A percentile compares a stretch with the other conserved stretches of the same genome.
Conservation (phyloP, 2,329 filamentous ascomycete species). For the Colletotrichum echinochloae region DNA sequence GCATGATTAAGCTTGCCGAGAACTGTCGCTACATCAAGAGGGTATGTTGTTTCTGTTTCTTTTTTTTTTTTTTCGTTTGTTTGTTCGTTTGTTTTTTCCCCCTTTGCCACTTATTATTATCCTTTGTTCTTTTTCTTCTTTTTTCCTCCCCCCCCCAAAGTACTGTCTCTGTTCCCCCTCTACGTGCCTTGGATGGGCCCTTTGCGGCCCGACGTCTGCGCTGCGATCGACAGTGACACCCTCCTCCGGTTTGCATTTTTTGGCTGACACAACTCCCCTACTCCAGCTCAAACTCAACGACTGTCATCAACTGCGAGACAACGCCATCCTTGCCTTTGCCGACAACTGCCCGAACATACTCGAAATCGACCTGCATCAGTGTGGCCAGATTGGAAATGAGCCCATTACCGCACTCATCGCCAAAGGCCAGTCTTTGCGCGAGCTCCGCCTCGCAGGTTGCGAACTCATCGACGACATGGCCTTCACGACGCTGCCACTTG, state of each 20-base stretch:
- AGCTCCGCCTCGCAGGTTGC: conserved; percentile 89
- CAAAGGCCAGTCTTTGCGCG: conserved; percentile 85
- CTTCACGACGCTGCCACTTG: conserved; percentile 80
- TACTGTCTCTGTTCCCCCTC: not conserved
- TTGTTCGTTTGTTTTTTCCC: not conserved
- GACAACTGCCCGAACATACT: conserved; percentile 91
- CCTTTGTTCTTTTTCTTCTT: not conserved
- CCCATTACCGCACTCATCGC: conserved; percentile 85
- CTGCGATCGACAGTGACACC: not conserved
- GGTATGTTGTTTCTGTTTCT: conserved; percentile 61
- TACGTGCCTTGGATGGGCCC: not conserved
- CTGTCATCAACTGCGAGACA: conserved; percentile 85
- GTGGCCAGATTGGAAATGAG: conserved; percentile 81
- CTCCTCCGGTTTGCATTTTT: not conserved
- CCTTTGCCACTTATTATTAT: conserved; percentile 8
- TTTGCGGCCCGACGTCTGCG: not conserved
- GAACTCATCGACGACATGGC: conserved; percentile 87
- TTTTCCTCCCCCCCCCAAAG: no score
- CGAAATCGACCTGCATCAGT: conserved; percentile 94
- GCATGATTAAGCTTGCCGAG: conserved; percentile 82
- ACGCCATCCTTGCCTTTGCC: conserved; percentile 86
- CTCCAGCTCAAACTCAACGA: conserved; percentile 91
- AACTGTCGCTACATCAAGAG: conserved; percentile 89
- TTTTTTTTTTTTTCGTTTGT: not conserved
- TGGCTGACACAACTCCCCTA: conserved; percentile 48